phyloP scores from a whole-genome alignment of 371 early-diverging fungal species.

The Mycotypha africana region DNA sequence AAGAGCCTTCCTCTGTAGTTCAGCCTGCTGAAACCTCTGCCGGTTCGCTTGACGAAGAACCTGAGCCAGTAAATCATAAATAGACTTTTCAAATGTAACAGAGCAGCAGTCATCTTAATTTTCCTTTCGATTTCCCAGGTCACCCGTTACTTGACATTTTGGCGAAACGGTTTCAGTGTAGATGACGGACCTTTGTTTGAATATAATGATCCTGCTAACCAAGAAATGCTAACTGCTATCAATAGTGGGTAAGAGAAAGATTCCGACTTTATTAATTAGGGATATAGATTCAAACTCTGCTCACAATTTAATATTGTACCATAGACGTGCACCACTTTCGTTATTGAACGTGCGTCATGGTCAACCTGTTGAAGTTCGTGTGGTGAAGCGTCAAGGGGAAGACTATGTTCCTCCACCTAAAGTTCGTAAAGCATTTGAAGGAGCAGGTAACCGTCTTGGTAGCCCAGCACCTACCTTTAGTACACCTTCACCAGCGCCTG shows the following conservation, averaged over 20 bases:
- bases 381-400: constrained; percentile 78
- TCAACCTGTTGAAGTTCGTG: constrained; percentile 89
- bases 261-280: too few relatives aligned
- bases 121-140: too few relatives aligned
- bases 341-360: constrained; percentile 86
- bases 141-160: constrained; percentile 83
- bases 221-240: constrained; percentile 77
- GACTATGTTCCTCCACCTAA: constrained; percentile 84
- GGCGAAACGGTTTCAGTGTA: constrained; percentile 93
- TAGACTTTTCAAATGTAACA: too few relatives aligned
- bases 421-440: constrained; percentile 58
- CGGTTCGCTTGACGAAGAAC: constrained; percentile 12
- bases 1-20: constrained; percentile 42
- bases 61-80: constrained; percentile 28
- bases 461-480: constrained; percentile 38
- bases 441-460: constrained; percentile 84
- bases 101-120: too few relatives aligned
- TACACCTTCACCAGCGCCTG: constrained; percentile 25
- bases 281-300: too few relatives aligned
- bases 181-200: constrained; percentile 87
- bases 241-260: constrained; percentile 70
- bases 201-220: constrained; percentile 84
- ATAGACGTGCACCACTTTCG: constrained; percentile 77
- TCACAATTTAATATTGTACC: background rate
- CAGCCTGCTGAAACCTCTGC: constrained; percentile 13